phyloP scores from a whole-genome alignment of 495 filamentous ascomycete genomes.

The Cercophora sp. region DNA sequence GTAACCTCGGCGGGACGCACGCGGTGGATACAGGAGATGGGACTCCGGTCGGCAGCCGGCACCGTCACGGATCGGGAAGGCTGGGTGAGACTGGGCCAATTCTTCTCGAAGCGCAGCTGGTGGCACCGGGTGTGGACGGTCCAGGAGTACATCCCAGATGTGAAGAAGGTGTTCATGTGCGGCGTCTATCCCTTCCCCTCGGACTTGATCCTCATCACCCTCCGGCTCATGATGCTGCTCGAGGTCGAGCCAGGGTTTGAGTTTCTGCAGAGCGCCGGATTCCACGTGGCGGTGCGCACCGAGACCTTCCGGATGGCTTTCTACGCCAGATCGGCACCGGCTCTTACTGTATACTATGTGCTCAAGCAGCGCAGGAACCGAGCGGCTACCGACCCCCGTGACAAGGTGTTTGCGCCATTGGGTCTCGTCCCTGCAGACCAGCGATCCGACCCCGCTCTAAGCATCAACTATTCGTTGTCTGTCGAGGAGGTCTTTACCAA shows the following conservation, averaged over 20 bases:
- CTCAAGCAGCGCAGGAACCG: background rate
- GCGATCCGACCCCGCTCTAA: background rate
- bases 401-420: background rate
- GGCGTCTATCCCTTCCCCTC: background rate
- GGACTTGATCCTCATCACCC: background rate
- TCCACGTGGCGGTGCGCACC: background rate
- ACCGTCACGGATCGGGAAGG: slow-evolving; percentile 74
- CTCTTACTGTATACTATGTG: background rate
- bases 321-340: background rate
- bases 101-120: background rate
- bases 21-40: slow-evolving; percentile 13
- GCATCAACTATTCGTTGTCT: background rate
- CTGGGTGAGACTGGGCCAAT: slow-evolving; percentile 41
- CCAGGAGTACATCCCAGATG: background rate
- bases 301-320: background rate
- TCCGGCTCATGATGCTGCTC: background rate
- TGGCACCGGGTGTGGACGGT: background rate
- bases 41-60: too few relatives aligned
- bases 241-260: background rate
- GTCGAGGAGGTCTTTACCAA: background rate
- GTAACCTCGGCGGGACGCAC: background rate
- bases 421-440: background rate
- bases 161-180: background rate
- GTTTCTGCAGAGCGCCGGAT: background rate
- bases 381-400: background rate